A percentile compares a stretch with the other conserved stretches of the same genome.
Conservation (phyloP, 2,329 filamentous ascomycete species). For the Ilyonectria destructans region DNA sequence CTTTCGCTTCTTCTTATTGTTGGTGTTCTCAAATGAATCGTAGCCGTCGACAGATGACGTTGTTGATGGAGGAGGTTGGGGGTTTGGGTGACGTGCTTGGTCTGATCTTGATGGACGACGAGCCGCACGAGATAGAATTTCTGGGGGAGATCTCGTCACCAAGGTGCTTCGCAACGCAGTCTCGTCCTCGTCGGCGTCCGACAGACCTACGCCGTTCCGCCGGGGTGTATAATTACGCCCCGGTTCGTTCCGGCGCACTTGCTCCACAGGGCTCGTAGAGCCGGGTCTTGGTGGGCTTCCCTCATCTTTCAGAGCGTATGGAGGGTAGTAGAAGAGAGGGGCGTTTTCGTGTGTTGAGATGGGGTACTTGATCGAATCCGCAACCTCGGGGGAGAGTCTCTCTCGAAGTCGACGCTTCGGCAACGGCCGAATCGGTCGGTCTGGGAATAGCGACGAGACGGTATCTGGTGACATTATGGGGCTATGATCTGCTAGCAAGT, state of each 20-base stretch:
- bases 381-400: constrained; percentile 87
- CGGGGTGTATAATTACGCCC: constrained; percentile 47
- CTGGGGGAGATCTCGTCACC: constrained; percentile 64
- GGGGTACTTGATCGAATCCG: constrained; percentile 86
- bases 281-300: constrained; percentile 39
- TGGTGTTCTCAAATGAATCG: constrained; percentile 97
- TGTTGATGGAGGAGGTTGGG: constrained; percentile 76
- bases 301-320: constrained; percentile 70
- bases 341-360: constrained; percentile 79
- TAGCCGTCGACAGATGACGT: constrained; percentile 87
- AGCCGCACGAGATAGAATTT: constrained; percentile 61
- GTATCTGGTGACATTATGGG: constrained; percentile 80
- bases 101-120: constrained; percentile 63
- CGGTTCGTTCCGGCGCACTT: constrained; percentile 44
- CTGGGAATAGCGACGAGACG: constrained; percentile 85
- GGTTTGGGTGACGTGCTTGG: constrained; percentile 62
- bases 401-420: constrained; percentile 92
- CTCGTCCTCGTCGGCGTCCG: constrained; percentile 76
- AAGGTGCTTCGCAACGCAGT: constrained; percentile 56
- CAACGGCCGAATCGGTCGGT: constrained; percentile 92
- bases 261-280: constrained; percentile 43
- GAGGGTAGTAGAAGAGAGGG: constrained; percentile 78
- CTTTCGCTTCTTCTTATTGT: constrained; percentile 99
- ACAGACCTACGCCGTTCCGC: constrained; percentile 62
- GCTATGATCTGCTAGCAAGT: constrained; percentile 58